Evolutionary conservation across 2,329 filamentous ascomycete genomes (phyloP).

Genomic region (Trichoderma atroviride): DNA sequence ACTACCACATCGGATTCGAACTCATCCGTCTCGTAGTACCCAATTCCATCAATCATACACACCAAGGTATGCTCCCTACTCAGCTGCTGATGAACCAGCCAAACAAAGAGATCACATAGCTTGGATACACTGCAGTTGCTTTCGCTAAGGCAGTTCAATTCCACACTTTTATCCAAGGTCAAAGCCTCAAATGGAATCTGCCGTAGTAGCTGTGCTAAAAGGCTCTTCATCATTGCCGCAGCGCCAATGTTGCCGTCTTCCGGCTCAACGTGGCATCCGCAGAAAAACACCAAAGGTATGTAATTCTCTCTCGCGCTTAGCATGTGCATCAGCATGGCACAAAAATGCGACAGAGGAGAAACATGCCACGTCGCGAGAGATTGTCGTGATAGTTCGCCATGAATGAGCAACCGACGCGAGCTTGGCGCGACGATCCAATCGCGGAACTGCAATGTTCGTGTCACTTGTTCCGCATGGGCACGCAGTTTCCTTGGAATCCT

Average conservation of each 20-base stretch:
- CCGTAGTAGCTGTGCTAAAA: slow-evolving; percentile 10
- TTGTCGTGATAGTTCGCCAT: neutral
- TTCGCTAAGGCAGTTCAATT: neutral
- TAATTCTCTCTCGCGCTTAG: slow-evolving; percentile 4
- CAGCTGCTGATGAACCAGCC: neutral
- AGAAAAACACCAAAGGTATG: slow-evolving; percentile 2
- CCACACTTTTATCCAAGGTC: neutral
- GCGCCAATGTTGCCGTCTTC: slow-evolving; percentile 6
- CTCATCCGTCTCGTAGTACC: neutral
- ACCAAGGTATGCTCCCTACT: neutral
- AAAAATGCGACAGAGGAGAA: slow-evolving; percentile 10
- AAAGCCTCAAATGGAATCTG: neutral
- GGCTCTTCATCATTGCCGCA: slow-evolving; percentile 11
- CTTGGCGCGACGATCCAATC: slow-evolving; percentile 2
- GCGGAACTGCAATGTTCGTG: slow-evolving; percentile 6
- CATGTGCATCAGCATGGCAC: neutral
- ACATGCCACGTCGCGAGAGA: neutral
- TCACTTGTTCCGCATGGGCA: slow-evolving; percentile 8
- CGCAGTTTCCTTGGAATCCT: slow-evolving; percentile 5
- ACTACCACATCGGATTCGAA: neutral
- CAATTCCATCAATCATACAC: slow-evolving; percentile 5
- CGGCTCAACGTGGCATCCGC: slow-evolving; percentile 10
- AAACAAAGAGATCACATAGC: slow-evolving; percentile 4
- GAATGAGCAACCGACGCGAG: neutral
- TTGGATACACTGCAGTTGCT: neutral